phyloP scores from a whole-genome alignment of 805 yeast genomes.

The Wickerhamomyces mucosus region DNA sequence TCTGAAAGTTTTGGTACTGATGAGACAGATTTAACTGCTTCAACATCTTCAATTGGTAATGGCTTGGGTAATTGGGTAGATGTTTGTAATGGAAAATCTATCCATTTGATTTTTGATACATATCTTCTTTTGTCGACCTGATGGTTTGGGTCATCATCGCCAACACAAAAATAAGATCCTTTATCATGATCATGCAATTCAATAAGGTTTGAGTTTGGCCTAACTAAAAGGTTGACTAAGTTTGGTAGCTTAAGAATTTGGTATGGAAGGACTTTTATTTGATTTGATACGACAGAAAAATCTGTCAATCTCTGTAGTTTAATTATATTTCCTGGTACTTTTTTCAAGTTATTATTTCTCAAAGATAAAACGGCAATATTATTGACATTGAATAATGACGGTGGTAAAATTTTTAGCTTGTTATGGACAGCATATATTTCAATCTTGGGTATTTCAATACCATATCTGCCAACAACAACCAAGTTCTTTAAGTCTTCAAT shows the following conservation, averaged over 20 bases:
- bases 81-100: conserved; percentile 4
- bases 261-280: conserved; percentile 41
- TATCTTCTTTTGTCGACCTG: conserved; percentile 14
- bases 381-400: conserved; percentile 38
- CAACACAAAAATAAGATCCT: conserved; percentile 14
- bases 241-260: conserved; percentile 38
- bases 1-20: conserved; percentile 38
- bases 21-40: conserved; percentile 12
- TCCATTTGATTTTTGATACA: conserved; percentile 19
- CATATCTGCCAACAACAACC: conserved; percentile 32
- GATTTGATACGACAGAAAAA: conserved; percentile 42
- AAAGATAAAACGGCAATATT: conserved; percentile 42
- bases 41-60: conserved; percentile 11
- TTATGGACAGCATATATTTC: conserved; percentile 46
- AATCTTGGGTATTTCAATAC: conserved; percentile 25
- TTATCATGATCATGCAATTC: conserved; percentile 15
- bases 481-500: conserved; percentile 46
- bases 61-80: conserved; percentile 2
- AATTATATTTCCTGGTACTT: conserved; percentile 38
- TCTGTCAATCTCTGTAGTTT: conserved; percentile 34
- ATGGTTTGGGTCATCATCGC: conserved; percentile 9
- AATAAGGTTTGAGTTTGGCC: conserved; percentile 39
- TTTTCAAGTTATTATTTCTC: conserved; percentile 38
- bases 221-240: conserved; percentile 37
- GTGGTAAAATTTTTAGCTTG: conserved; percentile 37